phyloP scores from a whole-genome alignment of 2,329 filamentous ascomycete genomes.

The Penicillium sp. region DNA sequence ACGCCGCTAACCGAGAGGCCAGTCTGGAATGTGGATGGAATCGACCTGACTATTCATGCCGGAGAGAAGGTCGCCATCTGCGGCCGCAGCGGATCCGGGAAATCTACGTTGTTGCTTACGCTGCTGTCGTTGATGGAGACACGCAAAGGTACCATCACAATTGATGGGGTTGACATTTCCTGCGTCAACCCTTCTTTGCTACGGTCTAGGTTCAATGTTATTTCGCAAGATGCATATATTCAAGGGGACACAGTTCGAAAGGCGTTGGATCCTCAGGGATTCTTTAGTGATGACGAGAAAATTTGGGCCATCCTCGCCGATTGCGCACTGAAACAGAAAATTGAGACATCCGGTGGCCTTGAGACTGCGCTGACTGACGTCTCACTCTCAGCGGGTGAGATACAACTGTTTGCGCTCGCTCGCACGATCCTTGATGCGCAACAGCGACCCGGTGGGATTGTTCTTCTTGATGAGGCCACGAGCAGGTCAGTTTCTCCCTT shows the following conservation, averaged over 20 bases:
- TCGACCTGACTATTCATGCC: background rate
- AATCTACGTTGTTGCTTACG: conserved; percentile 1
- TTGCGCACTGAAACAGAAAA: background rate
- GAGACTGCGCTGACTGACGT: background rate
- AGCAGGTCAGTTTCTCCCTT: background rate
- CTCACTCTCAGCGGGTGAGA: background rate
- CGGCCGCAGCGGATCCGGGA: conserved; percentile 1
- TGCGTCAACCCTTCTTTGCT: background rate
- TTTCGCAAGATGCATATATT: conserved; percentile 4
- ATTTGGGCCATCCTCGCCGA: background rate
- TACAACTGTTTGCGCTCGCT: background rate
- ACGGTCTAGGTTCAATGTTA: background rate
- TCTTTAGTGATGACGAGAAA: background rate
- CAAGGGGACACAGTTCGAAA: background rate
- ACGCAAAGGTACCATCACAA: background rate
- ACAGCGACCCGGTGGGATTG: conserved; percentile 1
- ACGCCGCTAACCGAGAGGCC: background rate
- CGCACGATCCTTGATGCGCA: background rate
- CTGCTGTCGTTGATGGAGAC: background rate
- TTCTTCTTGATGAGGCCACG: conserved; percentile 2
- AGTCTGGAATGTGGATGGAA: background rate
- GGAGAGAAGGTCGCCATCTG: conserved; percentile 3
- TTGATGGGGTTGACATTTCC: background rate
- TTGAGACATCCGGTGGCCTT: conserved; percentile 1
- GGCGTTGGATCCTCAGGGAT: background rate